Conservation (phyloP, 1,284 basidiomycete genomes). For the Athelia sp. region DNA sequence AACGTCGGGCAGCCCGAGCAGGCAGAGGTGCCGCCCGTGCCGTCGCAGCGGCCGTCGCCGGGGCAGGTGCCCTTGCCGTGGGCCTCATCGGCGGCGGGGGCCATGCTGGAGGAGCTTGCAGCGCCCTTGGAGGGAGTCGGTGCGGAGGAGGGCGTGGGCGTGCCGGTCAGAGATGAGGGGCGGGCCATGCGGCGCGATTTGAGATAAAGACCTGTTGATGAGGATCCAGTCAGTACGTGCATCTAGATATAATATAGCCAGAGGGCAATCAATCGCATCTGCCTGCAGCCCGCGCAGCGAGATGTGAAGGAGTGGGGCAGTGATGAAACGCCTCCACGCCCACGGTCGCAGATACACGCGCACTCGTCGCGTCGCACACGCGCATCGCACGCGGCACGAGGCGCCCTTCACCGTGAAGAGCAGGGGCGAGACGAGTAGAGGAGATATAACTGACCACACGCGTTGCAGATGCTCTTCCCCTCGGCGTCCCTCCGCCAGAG, state of each 20-base stretch:
- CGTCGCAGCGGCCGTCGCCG: constrained; percentile 93
- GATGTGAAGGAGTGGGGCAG: background rate
- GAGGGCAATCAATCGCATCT: background rate
- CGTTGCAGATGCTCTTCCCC: constrained; percentile 81
- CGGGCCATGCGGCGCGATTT: constrained; percentile 61
- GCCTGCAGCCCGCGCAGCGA: background rate
- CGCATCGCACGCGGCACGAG: background rate
- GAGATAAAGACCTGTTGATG: constrained; percentile 56
- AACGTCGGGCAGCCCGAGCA: constrained; percentile 93
- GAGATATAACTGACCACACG: constrained; percentile 67
- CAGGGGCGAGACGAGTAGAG: constrained; percentile 22
- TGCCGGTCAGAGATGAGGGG: constrained; percentile 40
- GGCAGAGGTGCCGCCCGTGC: constrained; percentile 85
- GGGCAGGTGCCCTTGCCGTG: constrained; percentile 76
- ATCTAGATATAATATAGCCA: too few species aligned
- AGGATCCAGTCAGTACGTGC: constrained; percentile 15
- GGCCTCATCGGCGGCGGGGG: background rate
- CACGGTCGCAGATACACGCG: too few species aligned
- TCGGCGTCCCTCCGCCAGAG: constrained; percentile 79
- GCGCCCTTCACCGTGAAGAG: constrained; percentile 15
- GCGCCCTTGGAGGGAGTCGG: background rate
- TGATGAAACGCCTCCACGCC: background rate
- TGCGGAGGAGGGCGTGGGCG: constrained; percentile 26
- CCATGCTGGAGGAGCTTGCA: too few species aligned
- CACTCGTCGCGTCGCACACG: background rate